Evolutionary conservation across 2,329 filamentous ascomycete genomes (phyloP).

Genomic region (Aspergillus fumigatiaffinis): DNA sequence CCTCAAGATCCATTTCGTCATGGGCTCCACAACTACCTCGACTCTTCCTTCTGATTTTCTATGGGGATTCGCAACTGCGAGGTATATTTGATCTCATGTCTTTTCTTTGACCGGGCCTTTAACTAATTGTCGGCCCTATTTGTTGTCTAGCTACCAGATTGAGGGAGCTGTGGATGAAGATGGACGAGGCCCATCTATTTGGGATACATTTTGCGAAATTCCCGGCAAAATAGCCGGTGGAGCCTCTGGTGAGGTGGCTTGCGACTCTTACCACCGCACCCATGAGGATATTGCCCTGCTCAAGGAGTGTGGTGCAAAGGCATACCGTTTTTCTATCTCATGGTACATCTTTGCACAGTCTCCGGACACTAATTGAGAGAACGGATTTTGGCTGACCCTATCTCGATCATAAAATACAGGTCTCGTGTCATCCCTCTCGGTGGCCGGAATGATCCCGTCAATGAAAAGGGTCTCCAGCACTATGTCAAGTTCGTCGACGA

Average conservation of each 20-base stretch:
- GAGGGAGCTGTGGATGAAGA: conserved; percentile 73
- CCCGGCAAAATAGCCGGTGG: conserved; percentile 80
- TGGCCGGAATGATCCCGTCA: conserved; percentile 75
- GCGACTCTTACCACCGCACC: conserved; percentile 81
- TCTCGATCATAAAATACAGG: conserved; percentile 16
- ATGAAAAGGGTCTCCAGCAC: conserved; percentile 71
- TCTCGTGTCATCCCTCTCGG: conserved; percentile 81
- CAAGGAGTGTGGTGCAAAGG: conserved; percentile 66
- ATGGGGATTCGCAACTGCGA: conserved; percentile 77
- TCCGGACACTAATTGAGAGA: neutral
- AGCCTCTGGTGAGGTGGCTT: conserved; percentile 70
- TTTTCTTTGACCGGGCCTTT: neutral
- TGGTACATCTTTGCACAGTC: conserved; percentile 43
- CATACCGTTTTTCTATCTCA: conserved; percentile 80
- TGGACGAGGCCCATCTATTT: conserved; percentile 77
- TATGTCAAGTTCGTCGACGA: conserved; percentile 78
- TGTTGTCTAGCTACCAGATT: conserved; percentile 70
- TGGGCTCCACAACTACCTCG: conserved; percentile 26
- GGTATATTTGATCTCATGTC: conserved; percentile 42
- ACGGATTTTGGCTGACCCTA: neutral
- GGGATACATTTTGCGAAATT: conserved; percentile 81
- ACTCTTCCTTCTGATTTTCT: conserved; percentile 64
- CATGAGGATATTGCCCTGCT: conserved; percentile 73
- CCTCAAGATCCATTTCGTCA: conserved; percentile 8
- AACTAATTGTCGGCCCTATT: neutral